Evolutionary conservation across 306 rosid species (phyloP).

Genomic region (Vachellia collinsii): DNA sequence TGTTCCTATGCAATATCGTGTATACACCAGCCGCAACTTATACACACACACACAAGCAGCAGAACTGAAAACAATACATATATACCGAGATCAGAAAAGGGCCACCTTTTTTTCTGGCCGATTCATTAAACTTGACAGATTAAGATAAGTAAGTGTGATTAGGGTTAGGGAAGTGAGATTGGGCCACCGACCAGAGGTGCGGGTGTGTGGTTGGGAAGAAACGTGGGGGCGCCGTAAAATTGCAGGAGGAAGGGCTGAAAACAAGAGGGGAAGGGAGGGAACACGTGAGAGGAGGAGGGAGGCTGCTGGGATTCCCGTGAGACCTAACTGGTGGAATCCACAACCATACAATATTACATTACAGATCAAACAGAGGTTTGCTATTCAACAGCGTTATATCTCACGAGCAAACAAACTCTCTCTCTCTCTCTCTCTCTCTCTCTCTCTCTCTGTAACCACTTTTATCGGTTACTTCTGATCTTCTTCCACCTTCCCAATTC

Average conservation of each 20-base stretch:
- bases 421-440: conserved; percentile 23
- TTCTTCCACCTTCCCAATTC: conserved; percentile 23
- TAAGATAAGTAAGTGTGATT: background rate
- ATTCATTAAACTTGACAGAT: background rate
- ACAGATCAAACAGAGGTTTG: background rate
- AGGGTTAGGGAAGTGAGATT: background rate
- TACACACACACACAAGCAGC: no score
- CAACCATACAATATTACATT: conserved; percentile 6
- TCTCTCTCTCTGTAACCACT: conserved; percentile 30
- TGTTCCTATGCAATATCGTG: no score
- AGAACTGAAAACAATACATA: background rate
- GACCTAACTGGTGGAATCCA: conserved; percentile 40
- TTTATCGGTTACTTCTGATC: conserved; percentile 1
- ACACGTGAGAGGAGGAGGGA: conserved; percentile 57
- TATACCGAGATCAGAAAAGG: no score
- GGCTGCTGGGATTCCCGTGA: conserved; percentile 63
- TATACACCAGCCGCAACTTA: no score
- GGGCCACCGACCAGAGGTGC: conserved; percentile 48
- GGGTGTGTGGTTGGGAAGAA: conserved; percentile 46
- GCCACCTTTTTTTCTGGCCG: background rate
- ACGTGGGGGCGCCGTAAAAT: conserved; percentile 48
- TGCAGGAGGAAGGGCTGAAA: background rate
- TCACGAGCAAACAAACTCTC: conserved; percentile 30
- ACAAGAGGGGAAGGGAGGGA: conserved; percentile 36
- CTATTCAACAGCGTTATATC: conserved; percentile 29